Evolutionary conservation across 257 asterid species (phyloP).

Genomic region (Nicotiana tabacum): DNA sequence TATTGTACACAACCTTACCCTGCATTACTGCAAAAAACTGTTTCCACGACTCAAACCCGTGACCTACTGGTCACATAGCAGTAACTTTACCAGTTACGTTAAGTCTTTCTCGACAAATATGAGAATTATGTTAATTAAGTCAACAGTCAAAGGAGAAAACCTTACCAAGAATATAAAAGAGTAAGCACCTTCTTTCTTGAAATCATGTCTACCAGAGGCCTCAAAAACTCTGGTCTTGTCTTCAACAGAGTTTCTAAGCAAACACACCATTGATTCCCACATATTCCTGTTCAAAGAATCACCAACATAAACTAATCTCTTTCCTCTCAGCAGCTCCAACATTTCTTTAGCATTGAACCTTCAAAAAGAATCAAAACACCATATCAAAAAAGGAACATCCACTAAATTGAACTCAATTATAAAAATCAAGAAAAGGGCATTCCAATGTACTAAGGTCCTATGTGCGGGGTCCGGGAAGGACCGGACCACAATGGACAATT

Average conservation of each 20-base stretch:
- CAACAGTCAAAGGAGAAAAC: not conserved
- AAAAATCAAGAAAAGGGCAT: too few species aligned
- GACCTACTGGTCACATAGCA: too few species aligned
- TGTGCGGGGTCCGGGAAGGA: too few species aligned
- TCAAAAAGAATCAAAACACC: not conserved
- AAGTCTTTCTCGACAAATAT: too few species aligned
- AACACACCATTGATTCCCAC: conserved; percentile 95
- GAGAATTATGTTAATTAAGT: not conserved
- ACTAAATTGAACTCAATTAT: too few species aligned
- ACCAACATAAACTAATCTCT: conserved; percentile 74
- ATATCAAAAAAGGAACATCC: too few species aligned
- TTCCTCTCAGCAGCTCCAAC: conserved; percentile 68
- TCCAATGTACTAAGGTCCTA: rapidly evolving
- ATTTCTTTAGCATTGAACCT: conserved; percentile 74
- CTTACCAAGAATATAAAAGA: conserved; percentile 79
- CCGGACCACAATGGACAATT: too few species aligned
- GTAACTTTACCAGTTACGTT: too few species aligned
- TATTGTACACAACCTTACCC: too few species aligned
- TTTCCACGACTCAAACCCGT: too few species aligned
- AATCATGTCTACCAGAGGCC: conserved; percentile 75
- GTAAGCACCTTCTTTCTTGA: conserved; percentile 78
- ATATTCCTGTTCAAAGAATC: conserved; percentile 87
- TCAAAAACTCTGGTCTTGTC: conserved; percentile 69
- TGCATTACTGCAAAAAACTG: too few species aligned
- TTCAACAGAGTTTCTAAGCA: conserved; percentile 58